A percentile compares a stretch with the other conserved stretches of the same genome.
Evolutionary conservation across 2,329 filamentous ascomycete genomes (phyloP).

Genomic region (Stromatinia cepivora): DNA sequence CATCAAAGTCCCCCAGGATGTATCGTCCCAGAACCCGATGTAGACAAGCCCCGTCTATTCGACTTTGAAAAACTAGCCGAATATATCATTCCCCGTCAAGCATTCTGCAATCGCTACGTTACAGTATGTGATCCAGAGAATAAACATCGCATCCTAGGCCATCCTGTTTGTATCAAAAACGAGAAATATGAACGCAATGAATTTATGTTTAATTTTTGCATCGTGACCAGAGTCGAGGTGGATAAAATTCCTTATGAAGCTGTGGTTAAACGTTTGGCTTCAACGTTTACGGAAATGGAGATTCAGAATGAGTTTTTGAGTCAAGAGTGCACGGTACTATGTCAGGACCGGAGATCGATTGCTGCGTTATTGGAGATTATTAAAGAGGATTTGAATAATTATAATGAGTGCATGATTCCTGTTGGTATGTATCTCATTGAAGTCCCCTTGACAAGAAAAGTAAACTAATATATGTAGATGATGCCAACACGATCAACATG

Average conservation of each 20-base stretch:
- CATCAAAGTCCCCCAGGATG: conserved; percentile 63
- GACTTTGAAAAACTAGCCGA: conserved; percentile 84
- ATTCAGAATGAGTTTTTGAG: conserved; percentile 85
- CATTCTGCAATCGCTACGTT: conserved; percentile 90
- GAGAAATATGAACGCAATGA: conserved; percentile 86
- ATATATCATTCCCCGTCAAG: conserved; percentile 92
- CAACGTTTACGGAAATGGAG: conserved; percentile 85
- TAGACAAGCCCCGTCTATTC: conserved; percentile 64
- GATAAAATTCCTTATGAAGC: conserved; percentile 80
- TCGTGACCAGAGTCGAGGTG: conserved; percentile 69
- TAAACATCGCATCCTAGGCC: conserved; percentile 77
- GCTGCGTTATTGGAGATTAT: conserved; percentile 81
- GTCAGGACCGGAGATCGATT: conserved; percentile 64
- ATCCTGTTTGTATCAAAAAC: conserved; percentile 83
- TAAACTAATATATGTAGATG: conserved; percentile 56
- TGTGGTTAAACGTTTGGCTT: conserved; percentile 81
- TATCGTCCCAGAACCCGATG: conserved; percentile 53
- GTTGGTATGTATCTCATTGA: conserved; percentile 64
- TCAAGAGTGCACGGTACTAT: conserved; percentile 41
- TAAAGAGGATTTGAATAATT: conserved; percentile 89
- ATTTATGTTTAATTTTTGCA: conserved; percentile 97
- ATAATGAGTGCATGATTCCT: conserved; percentile 97
- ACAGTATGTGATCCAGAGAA: conserved; percentile 71
- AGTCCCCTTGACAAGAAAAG: not conserved
- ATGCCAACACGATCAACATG: conserved; percentile 92